A percentile compares a stretch with the other conserved stretches of the same genome.
These are phyloP conservation scores for Vitis rupestris DNA, from an alignment of 164 flowering plant genomes.

Conservation along the genomic window DNA sequence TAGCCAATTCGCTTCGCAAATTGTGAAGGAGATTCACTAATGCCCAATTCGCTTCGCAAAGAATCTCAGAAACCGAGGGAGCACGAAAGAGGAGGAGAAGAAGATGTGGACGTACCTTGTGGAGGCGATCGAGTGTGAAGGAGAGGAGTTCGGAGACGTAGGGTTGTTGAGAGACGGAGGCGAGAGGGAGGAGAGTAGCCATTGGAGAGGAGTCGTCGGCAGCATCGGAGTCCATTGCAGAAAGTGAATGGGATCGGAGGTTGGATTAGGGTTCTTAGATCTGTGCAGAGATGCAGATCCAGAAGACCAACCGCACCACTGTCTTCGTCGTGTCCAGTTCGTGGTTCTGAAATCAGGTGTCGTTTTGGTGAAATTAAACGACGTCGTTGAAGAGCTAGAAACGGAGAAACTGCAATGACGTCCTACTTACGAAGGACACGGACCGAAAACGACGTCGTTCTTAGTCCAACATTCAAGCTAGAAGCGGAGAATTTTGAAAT, in stretches of 20 bases:
- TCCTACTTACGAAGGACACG: too few relatives aligned
- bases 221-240: slow-evolving; percentile 34
- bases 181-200: slow-evolving; percentile 58
- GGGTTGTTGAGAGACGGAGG: slow-evolving; percentile 80
- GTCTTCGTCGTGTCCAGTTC: not conserved
- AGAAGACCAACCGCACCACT: not conserved
- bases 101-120: slow-evolving; percentile 51
- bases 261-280: not conserved
- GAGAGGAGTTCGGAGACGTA: slow-evolving; percentile 98
- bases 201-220: slow-evolving; percentile 34
- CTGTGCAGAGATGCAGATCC: slow-evolving; percentile 4
- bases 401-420: too few relatives aligned
- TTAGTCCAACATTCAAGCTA: too few relatives aligned
- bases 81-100: not conserved
- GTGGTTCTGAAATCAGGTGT: too few relatives aligned
- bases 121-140: slow-evolving; percentile 98
- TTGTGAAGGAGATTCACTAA: too few relatives aligned
- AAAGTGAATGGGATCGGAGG: not conserved
- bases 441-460: too few relatives aligned
- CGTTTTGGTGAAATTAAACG: too few relatives aligned
- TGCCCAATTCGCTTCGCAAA: too few relatives aligned
- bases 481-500: too few relatives aligned
- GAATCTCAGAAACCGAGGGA: too few relatives aligned
- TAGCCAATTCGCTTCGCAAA: too few relatives aligned
- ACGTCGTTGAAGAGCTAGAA: too few relatives aligned